Evolutionary conservation across 1,139 yeast species (phyloP), one percentile per base, ranked within the genome.

Genomic region (Blastobotrys elegans): DNA sequence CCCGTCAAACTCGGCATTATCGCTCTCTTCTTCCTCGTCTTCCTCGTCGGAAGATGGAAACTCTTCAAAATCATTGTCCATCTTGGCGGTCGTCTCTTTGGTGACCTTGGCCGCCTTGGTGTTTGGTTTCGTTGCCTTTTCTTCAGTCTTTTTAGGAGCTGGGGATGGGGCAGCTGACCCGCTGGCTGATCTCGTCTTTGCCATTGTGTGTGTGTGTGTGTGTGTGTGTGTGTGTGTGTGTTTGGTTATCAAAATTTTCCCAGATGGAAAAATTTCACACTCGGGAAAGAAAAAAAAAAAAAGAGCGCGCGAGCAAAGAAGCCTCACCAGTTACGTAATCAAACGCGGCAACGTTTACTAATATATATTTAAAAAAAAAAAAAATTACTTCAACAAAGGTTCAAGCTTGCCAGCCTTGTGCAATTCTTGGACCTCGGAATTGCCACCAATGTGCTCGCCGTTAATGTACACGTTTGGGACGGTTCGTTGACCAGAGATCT

Each of bases 381-480:
- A 24, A 24, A 24, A 6, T 24, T 24, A 24, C 27, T 24, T 24
- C 10, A 31, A 16, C 29, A 40, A 21, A 14, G 35, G 8, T 22
- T 41, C 16, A 8, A 50, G 40, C 37, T 47, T 37, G 20, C 50
- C 50, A 11, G 13, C 3, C 14, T 39, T 30, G 33, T 58, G 40
- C 31, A 57, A 53, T 33, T 58, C 53, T 70, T 87, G 95, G 53
- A 90, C 72, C 58, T 85, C 95, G 45, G 90, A 82, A 76, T 87
- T 86, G 53, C 98, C 98, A 54, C 98, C 98, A 61, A 92, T 80
- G 72, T 89, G 96, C 69, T 87, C 76, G 52, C 96, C 96, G 47
- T 76, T 80, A 65, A 92, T 89, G 70, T 84, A 89, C 55, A 92
- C 78, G 68, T 86, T 90, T 55, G 98, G 98, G 51, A 92, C 97